Conservation (phyloP, 2,329 filamentous ascomycete genomes). For the Cordyceps fumosorosea region DNA sequence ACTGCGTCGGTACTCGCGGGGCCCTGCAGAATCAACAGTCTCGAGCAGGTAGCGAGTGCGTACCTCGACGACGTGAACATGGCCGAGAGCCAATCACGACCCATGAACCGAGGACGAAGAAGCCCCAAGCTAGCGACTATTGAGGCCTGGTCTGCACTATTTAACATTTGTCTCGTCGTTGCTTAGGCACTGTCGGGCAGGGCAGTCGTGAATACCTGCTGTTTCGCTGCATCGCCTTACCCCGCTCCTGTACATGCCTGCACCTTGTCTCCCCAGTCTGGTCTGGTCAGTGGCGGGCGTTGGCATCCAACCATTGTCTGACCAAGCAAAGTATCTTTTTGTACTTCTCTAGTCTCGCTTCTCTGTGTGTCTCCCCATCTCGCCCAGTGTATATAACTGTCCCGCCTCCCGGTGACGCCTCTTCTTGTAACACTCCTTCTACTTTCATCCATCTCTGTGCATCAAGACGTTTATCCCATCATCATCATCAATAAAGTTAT, state of each 20-base stretch:
- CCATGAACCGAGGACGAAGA: no score
- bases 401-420: not conserved
- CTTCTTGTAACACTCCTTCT: not conserved
- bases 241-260: constrained; percentile 5
- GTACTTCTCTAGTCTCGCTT: not conserved
- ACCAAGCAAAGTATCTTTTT: constrained; percentile 2
- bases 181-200: not conserved
- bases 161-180: not conserved
- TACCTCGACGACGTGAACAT: not conserved
- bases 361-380: not conserved
- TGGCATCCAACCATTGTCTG: not conserved
- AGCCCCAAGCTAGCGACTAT: not conserved
- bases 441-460: not conserved
- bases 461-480: not conserved
- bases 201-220: not conserved
- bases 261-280: not conserved
- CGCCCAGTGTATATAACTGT: constrained; percentile 5
- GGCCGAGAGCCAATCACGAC: not conserved
- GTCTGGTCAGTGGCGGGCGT: not conserved
- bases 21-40: not conserved
- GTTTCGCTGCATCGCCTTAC: not conserved
- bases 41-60: not conserved
- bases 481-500: not conserved
- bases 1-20: not conserved
- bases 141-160: not conserved